Base-by-base conservation (phyloP, 352 stramenopile genomes). In the Globisporangium parvum region DNA sequence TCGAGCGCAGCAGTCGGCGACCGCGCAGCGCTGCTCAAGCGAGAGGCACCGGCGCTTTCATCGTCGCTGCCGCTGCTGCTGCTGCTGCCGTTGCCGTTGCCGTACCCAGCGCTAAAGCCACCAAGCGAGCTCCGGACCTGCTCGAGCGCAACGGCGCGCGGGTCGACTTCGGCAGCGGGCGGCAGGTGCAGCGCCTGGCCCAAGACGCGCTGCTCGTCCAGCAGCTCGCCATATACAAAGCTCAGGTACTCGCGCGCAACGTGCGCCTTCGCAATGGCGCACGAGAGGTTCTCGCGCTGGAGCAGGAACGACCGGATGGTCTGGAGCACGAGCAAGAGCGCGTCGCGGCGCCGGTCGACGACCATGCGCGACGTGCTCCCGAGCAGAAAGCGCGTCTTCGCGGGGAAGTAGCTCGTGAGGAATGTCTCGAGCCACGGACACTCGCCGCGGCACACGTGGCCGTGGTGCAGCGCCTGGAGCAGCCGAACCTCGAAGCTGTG, bases 391-490 rank as follows among this genome's bases (percentile, higher is more conserved):
- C 49, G 60, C 41, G 40, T 64, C 11, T 61, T 60, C n/a, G 66
- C 67, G 9, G 63, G 69, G 39, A 77, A 85, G 55, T 66, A 68
- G 45, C 61, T 71, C 37, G 51, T 60, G 35, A 86, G 20, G 42
- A 78, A 84, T 37, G 69, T 71, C 21, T 86, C 65, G 33, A 87
- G 59, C 62, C 76, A 88, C 24, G 73, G 71, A 49, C 75, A 86
- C 28, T 58, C 55, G 28, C 66, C 75, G 28, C 71, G 59, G 47
- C 75, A 88, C 10, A 73, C 60, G 59, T 86, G 75, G 33, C 75
- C 78, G 55, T 83, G 75, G 23, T 82, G 65, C 49, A 88, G 68
- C 31, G 59, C 71, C 6, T 53, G 44, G 6, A 80, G 52, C 21
- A 75, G 26, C 1, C 52, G 52, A 14, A 63, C 63, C 39, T 82